Percentiles rank a stretch among this genome's conserved stretches.
Evolutionary conservation across 2,329 filamentous ascomycete genomes (phyloP).

Genomic region (Colletotrichum sp.): DNA sequence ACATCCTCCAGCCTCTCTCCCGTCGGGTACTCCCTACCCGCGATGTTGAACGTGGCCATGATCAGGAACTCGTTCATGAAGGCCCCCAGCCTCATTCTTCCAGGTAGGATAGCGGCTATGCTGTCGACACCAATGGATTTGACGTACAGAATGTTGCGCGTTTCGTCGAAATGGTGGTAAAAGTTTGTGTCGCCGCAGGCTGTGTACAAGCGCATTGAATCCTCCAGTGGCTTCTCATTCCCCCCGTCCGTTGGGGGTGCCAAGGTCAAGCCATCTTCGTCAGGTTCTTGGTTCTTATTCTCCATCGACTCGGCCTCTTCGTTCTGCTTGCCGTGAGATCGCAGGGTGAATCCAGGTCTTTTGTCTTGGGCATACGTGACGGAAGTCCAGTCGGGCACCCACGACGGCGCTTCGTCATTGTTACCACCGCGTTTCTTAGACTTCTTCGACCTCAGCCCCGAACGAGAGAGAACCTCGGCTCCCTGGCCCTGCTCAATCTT

Average conservation of each 20-base stretch:
- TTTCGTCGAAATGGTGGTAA: not conserved
- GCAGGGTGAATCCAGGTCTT: not conserved
- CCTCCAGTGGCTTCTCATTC: not conserved
- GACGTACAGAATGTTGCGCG: not conserved
- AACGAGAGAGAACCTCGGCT: not conserved
- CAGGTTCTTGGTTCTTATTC: too few species aligned
- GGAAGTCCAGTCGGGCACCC: not conserved
- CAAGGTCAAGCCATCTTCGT: not conserved
- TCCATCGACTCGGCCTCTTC: not conserved
- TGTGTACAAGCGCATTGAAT: not conserved
- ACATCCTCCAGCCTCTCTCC: not conserved
- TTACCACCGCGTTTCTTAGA: not conserved
- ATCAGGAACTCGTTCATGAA: not conserved
- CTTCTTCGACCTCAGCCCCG: not conserved
- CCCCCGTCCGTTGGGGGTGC: not conserved
- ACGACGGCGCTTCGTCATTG: not conserved
- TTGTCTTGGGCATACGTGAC: not conserved
- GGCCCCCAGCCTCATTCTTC: not conserved
- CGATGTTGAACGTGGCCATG: not conserved
- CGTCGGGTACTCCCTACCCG: not conserved
- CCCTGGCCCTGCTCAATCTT: not conserved
- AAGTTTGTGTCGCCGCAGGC: not conserved
- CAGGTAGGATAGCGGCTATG: not conserved
- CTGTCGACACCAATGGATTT: not conserved
- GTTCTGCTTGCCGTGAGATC: not conserved